Percentiles rank a stretch among this genome's conserved stretches.
phyloP scores from a whole-genome alignment of 768 basidiomycete genomes.

The Tylopilus sp. region DNA sequence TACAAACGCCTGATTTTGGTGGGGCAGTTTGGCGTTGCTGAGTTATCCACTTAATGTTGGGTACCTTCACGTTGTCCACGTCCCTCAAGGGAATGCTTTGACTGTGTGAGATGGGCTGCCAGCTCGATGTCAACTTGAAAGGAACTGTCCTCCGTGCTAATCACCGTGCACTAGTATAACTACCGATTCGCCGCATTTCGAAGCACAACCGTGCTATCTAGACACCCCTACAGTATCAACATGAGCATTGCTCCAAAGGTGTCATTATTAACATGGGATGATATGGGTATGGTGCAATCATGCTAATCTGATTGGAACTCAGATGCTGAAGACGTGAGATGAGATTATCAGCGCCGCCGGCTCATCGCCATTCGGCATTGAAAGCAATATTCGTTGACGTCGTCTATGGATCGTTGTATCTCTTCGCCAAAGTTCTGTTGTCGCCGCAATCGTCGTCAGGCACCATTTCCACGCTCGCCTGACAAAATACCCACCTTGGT shows the following conservation, averaged over 20 bases:
- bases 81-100: not conserved
- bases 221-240: constrained; percentile 1
- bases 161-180: not conserved
- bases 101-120: not conserved
- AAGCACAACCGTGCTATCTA: not conserved
- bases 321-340: constrained; percentile 1
- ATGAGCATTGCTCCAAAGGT: constrained; percentile 8
- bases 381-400: constrained; percentile 68
- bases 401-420: constrained; percentile 65
- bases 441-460: constrained; percentile 6
- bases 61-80: not conserved
- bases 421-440: constrained; percentile 63
- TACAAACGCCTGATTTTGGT: not conserved
- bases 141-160: not conserved
- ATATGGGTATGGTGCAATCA: constrained; percentile 29
- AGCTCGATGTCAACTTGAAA: not conserved
- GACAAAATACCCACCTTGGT: constrained; percentile 45
- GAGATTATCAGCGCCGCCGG: constrained; percentile 24
- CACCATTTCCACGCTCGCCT: constrained; percentile 7
- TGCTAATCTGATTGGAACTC: constrained; percentile 17
- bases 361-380: constrained; percentile 61
- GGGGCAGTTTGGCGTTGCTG: not conserved
- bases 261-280: constrained; percentile 21
- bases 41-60: not conserved
- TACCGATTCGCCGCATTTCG: not conserved